Conservation (phyloP, 108 stramenopile genomes). For the Skeletonema potamos region DNA sequence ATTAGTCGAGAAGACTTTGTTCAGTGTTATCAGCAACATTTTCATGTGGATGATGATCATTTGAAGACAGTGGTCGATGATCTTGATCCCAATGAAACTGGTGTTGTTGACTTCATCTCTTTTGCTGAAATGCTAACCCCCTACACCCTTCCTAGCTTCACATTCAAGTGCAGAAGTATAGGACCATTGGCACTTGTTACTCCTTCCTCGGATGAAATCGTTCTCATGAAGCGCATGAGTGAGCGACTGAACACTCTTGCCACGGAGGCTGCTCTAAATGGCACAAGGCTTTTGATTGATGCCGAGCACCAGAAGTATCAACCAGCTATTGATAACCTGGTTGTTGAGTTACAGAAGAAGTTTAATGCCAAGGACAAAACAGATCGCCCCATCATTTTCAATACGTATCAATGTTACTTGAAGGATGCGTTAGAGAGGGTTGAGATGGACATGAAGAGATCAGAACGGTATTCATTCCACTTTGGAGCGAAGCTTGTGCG, state of each 20-base stretch:
- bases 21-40: slow-evolving; percentile 36
- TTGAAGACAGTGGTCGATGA: slow-evolving; percentile 52
- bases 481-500: slow-evolving; percentile 97
- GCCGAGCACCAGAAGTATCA: slow-evolving; percentile 96
- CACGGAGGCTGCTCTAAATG: slow-evolving; percentile 58
- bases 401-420: slow-evolving; percentile 96
- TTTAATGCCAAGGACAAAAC: slow-evolving; percentile 58
- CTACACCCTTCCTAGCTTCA: slow-evolving; percentile 53
- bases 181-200: slow-evolving; percentile 74
- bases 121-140: slow-evolving; percentile 71
- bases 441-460: slow-evolving; percentile 78
- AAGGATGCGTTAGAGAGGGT: slow-evolving; percentile 76
- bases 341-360: slow-evolving; percentile 71
- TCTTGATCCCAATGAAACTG: slow-evolving; percentile 62
- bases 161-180: slow-evolving; percentile 50
- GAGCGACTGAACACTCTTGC: slow-evolving; percentile 73
- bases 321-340: slow-evolving; percentile 94
- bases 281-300: slow-evolving; percentile 91
- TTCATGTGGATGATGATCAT: slow-evolving; percentile 35
- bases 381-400: slow-evolving; percentile 78
- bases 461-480: slow-evolving; percentile 68
- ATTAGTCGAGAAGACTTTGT: slow-evolving; percentile 71
- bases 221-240: slow-evolving; percentile 71
- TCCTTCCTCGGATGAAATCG: slow-evolving; percentile 84
- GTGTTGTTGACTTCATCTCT: slow-evolving; percentile 78